Evolutionary conservation across 495 filamentous ascomycete species (phyloP).

Genomic region (Hyaloscypha finlandica): DNA sequence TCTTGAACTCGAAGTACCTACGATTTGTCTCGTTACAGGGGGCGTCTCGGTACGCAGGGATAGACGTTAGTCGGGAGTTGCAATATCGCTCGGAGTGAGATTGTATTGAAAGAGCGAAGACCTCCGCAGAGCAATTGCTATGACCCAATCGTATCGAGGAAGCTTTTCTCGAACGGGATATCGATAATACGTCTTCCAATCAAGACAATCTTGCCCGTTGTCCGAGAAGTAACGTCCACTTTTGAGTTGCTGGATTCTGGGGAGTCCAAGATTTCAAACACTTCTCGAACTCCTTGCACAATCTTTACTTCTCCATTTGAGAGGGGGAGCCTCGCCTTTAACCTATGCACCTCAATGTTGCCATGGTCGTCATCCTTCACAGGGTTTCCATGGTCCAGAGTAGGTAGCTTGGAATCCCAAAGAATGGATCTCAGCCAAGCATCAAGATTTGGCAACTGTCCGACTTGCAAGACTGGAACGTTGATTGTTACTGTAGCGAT

Average conservation of each 20-base stretch:
- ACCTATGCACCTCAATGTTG: conserved; percentile 76
- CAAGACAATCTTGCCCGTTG: conserved; percentile 72
- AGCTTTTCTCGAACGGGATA: conserved; percentile 45
- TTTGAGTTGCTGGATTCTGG: conserved; percentile 33
- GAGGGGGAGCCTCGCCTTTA: conserved; percentile 75
- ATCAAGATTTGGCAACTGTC: conserved; percentile 64
- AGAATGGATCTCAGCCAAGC: conserved; percentile 80
- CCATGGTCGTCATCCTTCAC: background rate
- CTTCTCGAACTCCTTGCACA: conserved; percentile 87
- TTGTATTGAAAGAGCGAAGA: background rate
- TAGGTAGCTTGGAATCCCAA: conserved; percentile 75
- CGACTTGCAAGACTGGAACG: conserved; percentile 54
- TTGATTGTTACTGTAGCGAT: conserved; percentile 83
- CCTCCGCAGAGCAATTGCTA: background rate
- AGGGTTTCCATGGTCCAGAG: background rate
- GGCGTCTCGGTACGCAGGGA: too few species aligned
- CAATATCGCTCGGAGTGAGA: background rate
- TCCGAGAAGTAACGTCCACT: conserved; percentile 25
- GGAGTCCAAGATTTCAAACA: conserved; percentile 86
- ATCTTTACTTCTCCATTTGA: conserved; percentile 66
- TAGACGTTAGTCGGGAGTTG: background rate
- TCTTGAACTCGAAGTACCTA: too few species aligned
- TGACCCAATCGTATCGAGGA: conserved; percentile 21
- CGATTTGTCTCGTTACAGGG: too few species aligned
- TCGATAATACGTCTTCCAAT: conserved; percentile 69